Conservation (phyloP, 805 yeast species). For the Starmerella cellae region DNA sequence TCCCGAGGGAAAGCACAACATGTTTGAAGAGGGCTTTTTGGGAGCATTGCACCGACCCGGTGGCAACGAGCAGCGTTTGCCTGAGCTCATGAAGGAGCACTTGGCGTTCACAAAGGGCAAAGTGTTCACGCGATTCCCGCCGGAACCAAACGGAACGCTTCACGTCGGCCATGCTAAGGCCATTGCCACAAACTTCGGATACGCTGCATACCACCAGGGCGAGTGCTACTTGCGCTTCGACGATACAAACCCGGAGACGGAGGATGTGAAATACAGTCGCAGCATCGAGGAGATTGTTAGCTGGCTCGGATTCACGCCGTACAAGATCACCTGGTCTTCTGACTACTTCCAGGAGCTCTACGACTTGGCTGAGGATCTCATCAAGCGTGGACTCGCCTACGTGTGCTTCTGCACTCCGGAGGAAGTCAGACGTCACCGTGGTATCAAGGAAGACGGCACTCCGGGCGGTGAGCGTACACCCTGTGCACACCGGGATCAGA, state of each 20-base stretch:
- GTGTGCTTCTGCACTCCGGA: slow-evolving; percentile 91
- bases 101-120: slow-evolving; percentile 62
- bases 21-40: slow-evolving; percentile 90
- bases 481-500: slow-evolving; percentile 59
- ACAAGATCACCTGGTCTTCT: slow-evolving; percentile 88
- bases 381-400: slow-evolving; percentile 60
- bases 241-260: slow-evolving; percentile 98
- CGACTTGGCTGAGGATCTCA: slow-evolving; percentile 73
- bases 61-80: slow-evolving; percentile 80
- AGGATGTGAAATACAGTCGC: slow-evolving; percentile 79
- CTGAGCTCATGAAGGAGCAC: slow-evolving; percentile 73
- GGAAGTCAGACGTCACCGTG: slow-evolving; percentile 80
- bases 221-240: slow-evolving; percentile 85
- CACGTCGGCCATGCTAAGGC: slow-evolving; percentile 98
- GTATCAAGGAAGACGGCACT: slow-evolving; percentile 80
- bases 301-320: slow-evolving; percentile 93
- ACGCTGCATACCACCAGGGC: slow-evolving; percentile 75
- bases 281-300: slow-evolving; percentile 71
- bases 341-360: slow-evolving; percentile 88
- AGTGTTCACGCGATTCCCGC: slow-evolving; percentile 93
- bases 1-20: slow-evolving; percentile 25
- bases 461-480: slow-evolving; percentile 86
- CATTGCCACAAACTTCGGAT: slow-evolving; percentile 96
- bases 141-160: slow-evolving; percentile 94
- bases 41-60: slow-evolving; percentile 94